Evolutionary conservation across 148 eudicot genomes (phyloP), one percentile per base, ranked within the genome.

Genomic region (Silene latifolia): DNA sequence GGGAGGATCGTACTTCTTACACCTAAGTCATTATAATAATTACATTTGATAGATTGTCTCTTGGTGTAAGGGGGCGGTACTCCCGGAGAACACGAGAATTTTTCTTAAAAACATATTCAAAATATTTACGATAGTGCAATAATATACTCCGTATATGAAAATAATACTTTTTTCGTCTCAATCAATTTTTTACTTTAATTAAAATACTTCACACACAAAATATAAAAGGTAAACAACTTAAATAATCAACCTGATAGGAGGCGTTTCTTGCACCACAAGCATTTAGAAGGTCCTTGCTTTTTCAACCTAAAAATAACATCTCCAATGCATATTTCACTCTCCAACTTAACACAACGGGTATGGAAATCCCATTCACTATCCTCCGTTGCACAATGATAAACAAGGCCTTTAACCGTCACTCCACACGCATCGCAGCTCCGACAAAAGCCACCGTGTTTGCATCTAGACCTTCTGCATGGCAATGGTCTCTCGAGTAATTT

Each of bases 351-450:
- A 17, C 82, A 80, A 0, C 20, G 46, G 5, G 79, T 75, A 17
- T 80, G 82, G 1, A 75, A 72, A 54, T 80, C 82, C 42, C 7
- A 65, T 0, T 35, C 78, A 32, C 4, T 32, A 39, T 9, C 12
- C 7, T 3, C 65, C 24, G 15, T 60, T 6, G 29, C 72, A 71
- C 44, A 39, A 25, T 75, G 82, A 35, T 80, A 80, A 1, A 53
- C 67, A 1, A 46, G 56, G 8, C 79, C 82, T 19, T 70, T n/a
- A 13, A 80, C 60, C 2, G 44, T 24, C 79, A 35, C 42, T 27
- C 75, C 79, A 21, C 75, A 75, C 13, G 76, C 82, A 23, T 75
- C 75, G 9, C 79, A 75, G 12, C 65, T 66, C 32, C 72, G 12
- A 48, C 77, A 74, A 6, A 46, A 39, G 54, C 9, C 29, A 64